phyloP scores from a whole-genome alignment of 352 stramenopile species.

The Discostella stelligera region DNA sequence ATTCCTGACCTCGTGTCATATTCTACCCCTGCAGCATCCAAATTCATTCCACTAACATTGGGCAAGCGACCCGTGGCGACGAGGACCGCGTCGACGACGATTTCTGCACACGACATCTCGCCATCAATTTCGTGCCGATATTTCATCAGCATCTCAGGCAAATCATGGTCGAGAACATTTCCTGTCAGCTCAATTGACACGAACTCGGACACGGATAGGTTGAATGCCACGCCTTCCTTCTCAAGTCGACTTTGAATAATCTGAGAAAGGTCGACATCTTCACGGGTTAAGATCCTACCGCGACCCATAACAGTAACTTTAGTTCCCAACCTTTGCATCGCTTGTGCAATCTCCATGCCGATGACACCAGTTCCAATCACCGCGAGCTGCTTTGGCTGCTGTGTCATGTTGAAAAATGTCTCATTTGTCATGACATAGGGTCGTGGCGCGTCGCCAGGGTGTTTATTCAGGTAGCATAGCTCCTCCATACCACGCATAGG shows the following conservation, averaged over 20 bases:
- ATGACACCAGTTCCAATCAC: conserved; percentile 84
- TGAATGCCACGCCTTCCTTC: conserved; percentile 77
- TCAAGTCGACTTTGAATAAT: conserved; percentile 55
- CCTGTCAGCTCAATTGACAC: conserved; percentile 57
- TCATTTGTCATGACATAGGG: conserved; percentile 70
- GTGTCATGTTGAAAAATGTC: conserved; percentile 83
- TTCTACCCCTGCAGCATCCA: conserved; percentile 78
- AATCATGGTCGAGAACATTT: conserved; percentile 51
- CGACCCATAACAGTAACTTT: conserved; percentile 77
- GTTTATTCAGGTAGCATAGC: conserved; percentile 71
- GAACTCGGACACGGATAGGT: conserved; percentile 50
- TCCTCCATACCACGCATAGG: conserved; percentile 75
- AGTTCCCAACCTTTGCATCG: conserved; percentile 77
- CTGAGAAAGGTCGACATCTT: conserved; percentile 67
- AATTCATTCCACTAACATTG: conserved; percentile 81
- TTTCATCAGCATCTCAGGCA: conserved; percentile 7
- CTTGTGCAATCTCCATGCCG: conserved; percentile 83
- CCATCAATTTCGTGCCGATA: not conserved
- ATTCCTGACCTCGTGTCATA: conserved; percentile 75
- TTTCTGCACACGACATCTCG: conserved; percentile 9
- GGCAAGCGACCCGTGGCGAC: conserved; percentile 80
- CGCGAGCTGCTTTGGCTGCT: conserved; percentile 66
- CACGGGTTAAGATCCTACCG: conserved; percentile 70
- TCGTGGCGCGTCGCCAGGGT: conserved; percentile 12
- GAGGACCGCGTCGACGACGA: conserved; percentile 72